phyloP scores from a whole-genome alignment of 768 basidiomycete genomes.

The Lactarius indigo region DNA sequence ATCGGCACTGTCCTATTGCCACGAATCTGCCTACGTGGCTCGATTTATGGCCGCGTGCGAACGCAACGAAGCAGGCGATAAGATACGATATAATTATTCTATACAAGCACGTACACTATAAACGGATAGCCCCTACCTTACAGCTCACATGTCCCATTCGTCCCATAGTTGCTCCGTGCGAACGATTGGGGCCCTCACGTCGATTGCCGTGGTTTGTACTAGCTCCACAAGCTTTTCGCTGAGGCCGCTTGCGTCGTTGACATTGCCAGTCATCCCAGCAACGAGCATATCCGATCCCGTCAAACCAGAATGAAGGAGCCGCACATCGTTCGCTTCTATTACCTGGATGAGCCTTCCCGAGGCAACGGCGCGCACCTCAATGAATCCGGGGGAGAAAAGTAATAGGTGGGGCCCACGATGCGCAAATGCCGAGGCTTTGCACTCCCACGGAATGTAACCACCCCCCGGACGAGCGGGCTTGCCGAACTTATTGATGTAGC shows the following conservation, averaged over 20 bases:
- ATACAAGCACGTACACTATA: neutral
- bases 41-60: neutral
- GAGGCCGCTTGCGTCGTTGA: slow-evolving; percentile 52
- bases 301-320: slow-evolving; percentile 52
- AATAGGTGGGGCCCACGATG: slow-evolving; percentile 61
- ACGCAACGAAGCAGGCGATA: neutral
- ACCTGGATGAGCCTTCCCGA: slow-evolving; percentile 77
- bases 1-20: neutral
- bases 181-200: slow-evolving; percentile 23
- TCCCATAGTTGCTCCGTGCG: slow-evolving; percentile 22
- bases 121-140: neutral
- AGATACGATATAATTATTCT: neutral
- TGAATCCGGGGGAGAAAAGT: slow-evolving; percentile 68
- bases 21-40: neutral
- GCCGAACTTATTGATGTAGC: slow-evolving; percentile 71
- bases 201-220: slow-evolving; percentile 61
- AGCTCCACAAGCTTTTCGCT: slow-evolving; percentile 68
- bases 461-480: slow-evolving; percentile 53
- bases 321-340: slow-evolving; percentile 69
- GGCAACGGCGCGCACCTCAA: slow-evolving; percentile 65
- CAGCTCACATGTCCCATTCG: slow-evolving; percentile 24
- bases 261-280: slow-evolving; percentile 58
- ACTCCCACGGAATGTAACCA: slow-evolving; percentile 77
- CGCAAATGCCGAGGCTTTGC: slow-evolving; percentile 58
- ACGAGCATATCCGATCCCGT: slow-evolving; percentile 49